Base-by-base conservation (phyloP, 371 early-diverging fungal species). In the Coelomomyces lativittatus region DNA sequence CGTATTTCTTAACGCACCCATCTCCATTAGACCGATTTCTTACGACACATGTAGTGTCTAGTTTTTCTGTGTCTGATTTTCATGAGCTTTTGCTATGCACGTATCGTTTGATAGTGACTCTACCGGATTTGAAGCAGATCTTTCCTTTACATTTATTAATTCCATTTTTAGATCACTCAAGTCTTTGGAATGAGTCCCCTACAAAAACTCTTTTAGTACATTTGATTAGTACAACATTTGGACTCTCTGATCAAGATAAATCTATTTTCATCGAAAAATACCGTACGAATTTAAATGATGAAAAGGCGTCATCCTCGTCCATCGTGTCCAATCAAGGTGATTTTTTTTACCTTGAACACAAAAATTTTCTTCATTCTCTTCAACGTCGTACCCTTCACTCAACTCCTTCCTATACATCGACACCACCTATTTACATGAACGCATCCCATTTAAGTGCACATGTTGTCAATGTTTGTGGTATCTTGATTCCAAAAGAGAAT, bases 381-480 rank as follows among this genome's bases (percentile, higher is more conserved):
- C 40, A 39, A n/a, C 36, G 36, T 17, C 36, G 21, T 19, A 19
- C 17, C 21, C 21, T 35, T 17, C 36, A 35, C 4, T 21, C 36
- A 17, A 35, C 21, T 21, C 36, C 36, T 17, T 21, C 19, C 36
- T 2, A 37, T 10, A 27, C 44, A 7, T 14, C 3, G 2, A 27
- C 24, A 4, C 15, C 21, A 8, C 24, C 5, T 17, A 6, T 2
- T 33, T 24, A 14, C 27, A 10, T 43, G 23, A 47, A 25, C 12
- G 48, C 15, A 21, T n/a, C n/a, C 25, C 17, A 43, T 29, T 25
- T 47, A 25, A 27, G 17, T 12, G 9, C 44, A 12, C 24, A 41
- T 26, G 39, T 39, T 14, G 44, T 44, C 11, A 40, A 47, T n/a
- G 48, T 47, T 23, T 43, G 48, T 40, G 48, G 48, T 12, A 27